Evolutionary conservation across 1,139 yeast species (phyloP).

Genomic region (Candida tetrigidarum): DNA sequence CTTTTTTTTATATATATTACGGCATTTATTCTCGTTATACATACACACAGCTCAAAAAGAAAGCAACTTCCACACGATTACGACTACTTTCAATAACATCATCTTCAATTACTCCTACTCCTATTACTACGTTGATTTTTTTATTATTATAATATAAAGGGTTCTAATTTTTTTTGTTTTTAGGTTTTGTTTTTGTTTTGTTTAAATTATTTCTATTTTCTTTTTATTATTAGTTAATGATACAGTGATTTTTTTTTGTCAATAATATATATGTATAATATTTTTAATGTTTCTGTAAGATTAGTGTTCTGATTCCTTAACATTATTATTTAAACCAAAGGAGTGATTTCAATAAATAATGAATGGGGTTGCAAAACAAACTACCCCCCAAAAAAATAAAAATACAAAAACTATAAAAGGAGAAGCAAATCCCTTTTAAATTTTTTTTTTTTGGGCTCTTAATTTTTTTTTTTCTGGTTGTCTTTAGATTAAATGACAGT

Average conservation of each 20-base stretch:
- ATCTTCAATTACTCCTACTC: background rate
- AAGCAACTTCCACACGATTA: background rate
- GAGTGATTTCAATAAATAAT: constrained; percentile 1
- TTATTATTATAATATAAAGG: constrained; percentile 6
- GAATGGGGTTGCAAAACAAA: constrained; percentile 1
- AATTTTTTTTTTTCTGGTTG: background rate
- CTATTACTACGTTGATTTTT: background rate
- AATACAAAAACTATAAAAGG: constrained; percentile 3
- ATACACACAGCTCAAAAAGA: no score
- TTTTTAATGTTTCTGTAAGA: no score
- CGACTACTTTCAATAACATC: background rate
- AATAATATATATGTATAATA: no score
- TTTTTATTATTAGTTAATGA: background rate
- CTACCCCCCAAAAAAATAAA: background rate
- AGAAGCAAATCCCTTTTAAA: background rate
- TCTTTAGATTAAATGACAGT: no score
- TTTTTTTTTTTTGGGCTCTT: background rate
- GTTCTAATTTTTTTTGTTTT: background rate
- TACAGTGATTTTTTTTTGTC: no score
- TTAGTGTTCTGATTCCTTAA: no score
- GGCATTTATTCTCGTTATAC: constrained; percentile 4
- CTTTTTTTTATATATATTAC: constrained; percentile 3
- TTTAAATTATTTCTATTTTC: background rate
- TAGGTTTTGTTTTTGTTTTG: background rate
- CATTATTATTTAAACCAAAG: background rate